A percentile compares a stretch with the other conserved stretches of the same genome.
Conservation (phyloP, 768 basidiomycete genomes). For the Boletus barrowsii region DNA sequence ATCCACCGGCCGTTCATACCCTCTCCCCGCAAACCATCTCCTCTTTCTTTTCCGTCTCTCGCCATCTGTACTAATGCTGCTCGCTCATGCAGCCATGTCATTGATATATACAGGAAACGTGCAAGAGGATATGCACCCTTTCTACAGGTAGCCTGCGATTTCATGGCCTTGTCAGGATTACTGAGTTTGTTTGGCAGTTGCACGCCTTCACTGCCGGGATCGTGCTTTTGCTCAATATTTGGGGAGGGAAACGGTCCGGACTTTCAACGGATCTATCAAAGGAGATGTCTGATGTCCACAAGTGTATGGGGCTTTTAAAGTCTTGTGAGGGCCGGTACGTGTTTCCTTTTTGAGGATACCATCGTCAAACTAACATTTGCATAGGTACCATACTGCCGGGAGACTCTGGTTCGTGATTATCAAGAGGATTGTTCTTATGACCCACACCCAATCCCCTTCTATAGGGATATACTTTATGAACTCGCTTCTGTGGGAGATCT, state of each 20-base stretch:
- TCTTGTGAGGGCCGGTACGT: constrained; percentile 35
- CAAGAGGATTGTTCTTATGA: neutral
- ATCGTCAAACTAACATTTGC: neutral
- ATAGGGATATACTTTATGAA: constrained; percentile 72
- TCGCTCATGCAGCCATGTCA: constrained; percentile 66
- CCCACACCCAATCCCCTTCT: neutral
- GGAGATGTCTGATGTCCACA: constrained; percentile 51
- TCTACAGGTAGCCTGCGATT: constrained; percentile 27
- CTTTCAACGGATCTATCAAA: constrained; percentile 37
- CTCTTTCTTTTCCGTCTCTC: constrained; percentile 56
- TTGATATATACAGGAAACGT: constrained; percentile 53
- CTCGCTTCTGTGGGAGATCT: constrained; percentile 69
- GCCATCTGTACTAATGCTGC: constrained; percentile 88
- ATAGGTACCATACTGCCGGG: constrained; percentile 48
- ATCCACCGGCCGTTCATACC: constrained; percentile 82
- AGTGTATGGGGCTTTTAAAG: constrained; percentile 44
- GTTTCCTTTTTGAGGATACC: neutral
- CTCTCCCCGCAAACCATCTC: constrained; percentile 48
- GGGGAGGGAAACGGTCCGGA: constrained; percentile 48
- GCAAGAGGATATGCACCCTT: constrained; percentile 21
- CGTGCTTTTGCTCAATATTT: constrained; percentile 54
- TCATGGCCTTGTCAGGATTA: neutral
- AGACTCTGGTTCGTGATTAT: constrained; percentile 42
- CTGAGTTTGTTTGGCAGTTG: constrained; percentile 26
- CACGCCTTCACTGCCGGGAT: constrained; percentile 47